Evolutionary conservation across 176 grass and related monocot species (phyloP), one percentile per base, ranked within the genome.

Genomic region (Secale cereale): DNA sequence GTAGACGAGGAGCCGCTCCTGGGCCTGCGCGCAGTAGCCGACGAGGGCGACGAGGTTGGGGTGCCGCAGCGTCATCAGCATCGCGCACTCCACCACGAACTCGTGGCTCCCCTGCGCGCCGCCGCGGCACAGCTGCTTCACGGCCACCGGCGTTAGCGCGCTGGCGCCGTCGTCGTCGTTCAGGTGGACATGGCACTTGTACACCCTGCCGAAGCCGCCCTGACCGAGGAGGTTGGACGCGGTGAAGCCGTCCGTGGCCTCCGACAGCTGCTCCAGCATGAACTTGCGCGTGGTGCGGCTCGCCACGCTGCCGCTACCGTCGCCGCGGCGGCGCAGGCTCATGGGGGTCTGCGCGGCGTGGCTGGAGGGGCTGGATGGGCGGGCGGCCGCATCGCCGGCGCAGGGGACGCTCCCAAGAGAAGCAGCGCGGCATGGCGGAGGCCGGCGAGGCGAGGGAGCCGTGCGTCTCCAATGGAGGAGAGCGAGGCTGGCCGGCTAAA

Each of bases 141-240:
- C 67, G 35, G 88, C 86, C 17, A 91, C 81, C 39, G 29, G 16
- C 50, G 81, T 89, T 22, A 2, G 60, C 36, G 66, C 1, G 74
- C 30, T 11, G 40, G 20, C 22, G 0, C 6, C 46, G 16, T 19
- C 48, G 48, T 52, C 62, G 3, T 8, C 40, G 0, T 67, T 40
- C 16, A 56, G 48, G 77, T 17, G 65, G 76, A 91, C 77, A 2
- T 22, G 56, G 3, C 92, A 89, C 28, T 56, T 83, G 86, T 88
- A 94, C n/a, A 94, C 92, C 82, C 74, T 91, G 66, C 92, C 92
- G 30, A 94, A 94, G 37, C 92, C 92, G 25, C 88, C 92, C 85
- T 94, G 83, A 32, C 89, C 92, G 27, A 94, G 10, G 16, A 94
- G 76, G 79, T 94, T 94, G 25, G 72, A 79, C 6, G 67, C 37